Evolutionary conservation across 169 alveolate species (phyloP), one percentile per base, ranked within the genome.

Genomic region (Perkinsus marinus): DNA sequence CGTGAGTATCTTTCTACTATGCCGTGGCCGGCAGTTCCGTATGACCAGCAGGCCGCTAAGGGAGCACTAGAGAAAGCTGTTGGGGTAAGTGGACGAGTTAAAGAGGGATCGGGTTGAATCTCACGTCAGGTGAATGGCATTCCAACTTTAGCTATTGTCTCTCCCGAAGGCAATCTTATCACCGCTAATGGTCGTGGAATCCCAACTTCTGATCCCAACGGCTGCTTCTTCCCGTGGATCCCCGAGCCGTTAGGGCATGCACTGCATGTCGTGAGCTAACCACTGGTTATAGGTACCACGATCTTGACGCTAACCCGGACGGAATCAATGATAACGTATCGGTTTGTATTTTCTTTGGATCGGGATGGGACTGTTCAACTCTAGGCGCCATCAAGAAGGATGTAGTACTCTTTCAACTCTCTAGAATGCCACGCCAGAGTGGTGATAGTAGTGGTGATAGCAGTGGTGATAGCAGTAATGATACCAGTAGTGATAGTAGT

Each of bases 11-110:
- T 93, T 90, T 39, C 39, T n/a, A 91, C 93, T 9, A 94, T 94
- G 95, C 97, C 97, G 37, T 96, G 96, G 96, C 68, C 92, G 19
- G 96, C 97, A 46, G 91, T 96, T 41, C 97, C 97, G 17, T 96
- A 90, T 92, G 94, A 91, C 0, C 96, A 95, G 34, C 30, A 79
- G 89, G 79, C 46, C 39, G 39, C 91, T 30, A 47, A 93, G 6
- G 92, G 91, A 9, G 39, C 89, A 36, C 89, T 90, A 7, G 93
- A 92, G 69, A 92, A 68, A 30, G 38, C 57, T 30, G 36, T 38
- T 43, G 79, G 79, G 79, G 79, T 57, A 30, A 16, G 79, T 16
- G 79, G 37, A 41, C 3, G 46, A 41, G 46, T 7, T 30, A 16
- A 57, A 26, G 26, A 19, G 79, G 37, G 79, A 57, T 19, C 79